Percentiles rank a stretch among this genome's conserved stretches.
These are phyloP conservation scores for Colletotrichum simmondsii DNA, from an alignment of 2,329 filamentous ascomycete genomes.

Conservation along the genomic window DNA sequence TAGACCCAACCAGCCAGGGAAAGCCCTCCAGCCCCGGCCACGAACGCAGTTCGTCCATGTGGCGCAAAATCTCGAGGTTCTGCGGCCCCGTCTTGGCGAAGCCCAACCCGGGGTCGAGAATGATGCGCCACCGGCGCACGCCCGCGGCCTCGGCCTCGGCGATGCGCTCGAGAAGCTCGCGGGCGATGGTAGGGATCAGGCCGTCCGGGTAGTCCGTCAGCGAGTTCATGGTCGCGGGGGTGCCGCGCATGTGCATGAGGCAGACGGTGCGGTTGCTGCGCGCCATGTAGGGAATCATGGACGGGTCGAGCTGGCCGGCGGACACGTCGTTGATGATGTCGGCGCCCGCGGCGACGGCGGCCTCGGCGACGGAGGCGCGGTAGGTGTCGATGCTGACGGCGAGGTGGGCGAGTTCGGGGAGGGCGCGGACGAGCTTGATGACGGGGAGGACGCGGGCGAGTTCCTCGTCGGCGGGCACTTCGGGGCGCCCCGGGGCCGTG, in stretches of 20 bases:
- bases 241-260: slow-evolving; percentile 95
- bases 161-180: slow-evolving; percentile 78
- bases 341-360: slow-evolving; percentile 81
- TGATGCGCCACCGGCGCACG: slow-evolving; percentile 90
- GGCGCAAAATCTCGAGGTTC: slow-evolving; percentile 82
- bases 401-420: slow-evolving; percentile 71
- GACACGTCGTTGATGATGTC: slow-evolving; percentile 97
- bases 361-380: slow-evolving; percentile 82
- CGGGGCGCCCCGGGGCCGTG: slow-evolving; percentile 79
- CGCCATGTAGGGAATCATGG: slow-evolving; percentile 86
- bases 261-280: slow-evolving; percentile 80
- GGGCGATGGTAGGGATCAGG: slow-evolving; percentile 71
- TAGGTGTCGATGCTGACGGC: slow-evolving; percentile 94
- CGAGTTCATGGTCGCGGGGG: slow-evolving; percentile 81
- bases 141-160: slow-evolving; percentile 81
- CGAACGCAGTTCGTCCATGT: slow-evolving; percentile 71
- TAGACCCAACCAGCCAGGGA: slow-evolving; percentile 91
- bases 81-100: slow-evolving; percentile 88
- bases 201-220: slow-evolving; percentile 75
- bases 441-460: slow-evolving; percentile 80
- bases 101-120: slow-evolving; percentile 92
- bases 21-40: slow-evolving; percentile 75
- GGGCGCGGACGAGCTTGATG: slow-evolving; percentile 76
- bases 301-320: slow-evolving; percentile 79
- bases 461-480: slow-evolving; percentile 80